Percentiles rank a stretch among this genome's conserved stretches.
These are phyloP conservation scores for Pyrrhoderma lamaoense DNA, from an alignment of 1,284 basidiomycete genomes.

Conservation along the genomic window DNA sequence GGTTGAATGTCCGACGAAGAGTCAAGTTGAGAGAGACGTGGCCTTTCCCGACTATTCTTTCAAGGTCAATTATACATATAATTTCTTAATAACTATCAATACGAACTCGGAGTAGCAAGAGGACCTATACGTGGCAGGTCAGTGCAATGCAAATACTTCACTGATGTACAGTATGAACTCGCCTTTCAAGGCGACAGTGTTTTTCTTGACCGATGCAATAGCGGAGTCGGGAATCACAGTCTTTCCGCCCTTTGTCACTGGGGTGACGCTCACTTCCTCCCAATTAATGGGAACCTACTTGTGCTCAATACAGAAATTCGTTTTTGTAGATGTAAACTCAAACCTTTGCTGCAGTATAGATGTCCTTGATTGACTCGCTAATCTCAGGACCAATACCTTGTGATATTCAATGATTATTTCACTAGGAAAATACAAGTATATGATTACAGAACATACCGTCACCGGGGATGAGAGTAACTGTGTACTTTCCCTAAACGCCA, in stretches of 20 bases:
- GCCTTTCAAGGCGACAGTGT: slow-evolving; percentile 98
- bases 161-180: slow-evolving; percentile 19
- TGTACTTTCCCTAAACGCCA: slow-evolving; percentile 79
- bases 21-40: slow-evolving; percentile 98
- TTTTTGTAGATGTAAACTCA: slow-evolving; percentile 20
- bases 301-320: slow-evolving; percentile 6
- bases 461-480: slow-evolving; percentile 87
- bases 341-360: slow-evolving; percentile 85
- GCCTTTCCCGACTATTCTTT: slow-evolving; percentile 85
- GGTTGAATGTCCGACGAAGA: slow-evolving; percentile 92
- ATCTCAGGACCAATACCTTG: slow-evolving; percentile 99
- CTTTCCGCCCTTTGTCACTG: slow-evolving; percentile 91
- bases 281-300: slow-evolving; percentile 91
- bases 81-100: neutral
- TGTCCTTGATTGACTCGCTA: slow-evolving; percentile 90
- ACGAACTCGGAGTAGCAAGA: slow-evolving; percentile 85
- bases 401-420: slow-evolving; percentile 19
- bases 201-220: slow-evolving; percentile 90
- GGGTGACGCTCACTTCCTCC: slow-evolving; percentile 98
- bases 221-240: slow-evolving; percentile 93
- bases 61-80: slow-evolving; percentile 7
- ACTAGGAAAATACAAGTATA: neutral
- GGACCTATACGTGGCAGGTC: slow-evolving; percentile 48
- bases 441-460: slow-evolving; percentile 53
- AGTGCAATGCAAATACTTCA: neutral